These are phyloP conservation scores for Naganishia onofrii DNA, from an alignment of 768 basidiomycete genomes.

Conservation along the genomic window DNA sequence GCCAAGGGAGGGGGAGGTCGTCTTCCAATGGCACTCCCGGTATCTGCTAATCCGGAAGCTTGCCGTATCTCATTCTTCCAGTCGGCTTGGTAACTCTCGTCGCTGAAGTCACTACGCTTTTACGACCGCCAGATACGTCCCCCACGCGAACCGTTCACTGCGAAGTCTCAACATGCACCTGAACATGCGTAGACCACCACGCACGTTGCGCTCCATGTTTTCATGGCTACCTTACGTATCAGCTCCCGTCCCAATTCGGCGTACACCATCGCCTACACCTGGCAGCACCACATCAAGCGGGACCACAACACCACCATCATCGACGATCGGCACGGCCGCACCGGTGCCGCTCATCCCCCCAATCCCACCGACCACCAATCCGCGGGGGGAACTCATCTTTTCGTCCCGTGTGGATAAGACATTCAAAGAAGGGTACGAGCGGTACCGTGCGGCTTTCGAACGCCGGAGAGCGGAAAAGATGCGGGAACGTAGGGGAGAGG, in stretches of 20 bases:
- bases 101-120: background rate
- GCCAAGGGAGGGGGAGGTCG: too few species aligned
- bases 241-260: background rate
- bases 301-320: background rate
- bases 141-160: conserved; percentile 87
- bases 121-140: conserved; percentile 70
- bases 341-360: conserved; percentile 62
- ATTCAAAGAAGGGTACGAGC: conserved; percentile 89
- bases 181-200: conserved; percentile 77
- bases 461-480: conserved; percentile 63
- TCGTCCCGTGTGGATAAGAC: conserved; percentile 75
- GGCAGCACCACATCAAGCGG: conserved; percentile 38
- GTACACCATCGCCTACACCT: conserved; percentile 37
- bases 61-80: too few species aligned
- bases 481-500: conserved; percentile 25
- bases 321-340: conserved; percentile 43
- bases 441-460: conserved; percentile 85
- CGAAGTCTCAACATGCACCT: conserved; percentile 95
- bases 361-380: conserved; percentile 85
- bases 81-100: too few species aligned
- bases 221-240: conserved; percentile 25
- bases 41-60: too few species aligned
- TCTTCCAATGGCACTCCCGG: too few species aligned
- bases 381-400: conserved; percentile 94
- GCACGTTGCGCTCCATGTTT: conserved; percentile 44